Conservation (phyloP, 225 moss, liverwort and hornwort species). For the Climacium dendroides region DNA sequence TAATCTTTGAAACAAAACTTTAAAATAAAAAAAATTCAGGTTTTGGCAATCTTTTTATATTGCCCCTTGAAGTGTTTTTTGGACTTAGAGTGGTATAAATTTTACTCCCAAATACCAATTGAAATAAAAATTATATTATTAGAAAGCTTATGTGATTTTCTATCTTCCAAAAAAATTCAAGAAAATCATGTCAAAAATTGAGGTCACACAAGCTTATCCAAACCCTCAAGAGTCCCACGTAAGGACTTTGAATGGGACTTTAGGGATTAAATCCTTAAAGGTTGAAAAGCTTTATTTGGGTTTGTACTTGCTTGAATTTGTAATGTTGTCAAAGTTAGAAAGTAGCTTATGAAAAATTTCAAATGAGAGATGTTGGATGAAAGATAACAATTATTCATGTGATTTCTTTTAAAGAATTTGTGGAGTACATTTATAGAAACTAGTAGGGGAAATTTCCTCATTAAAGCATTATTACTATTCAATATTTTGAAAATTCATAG, state of each 20-base stretch:
- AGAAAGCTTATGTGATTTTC: neutral
- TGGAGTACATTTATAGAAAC: neutral
- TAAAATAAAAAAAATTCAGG: neutral
- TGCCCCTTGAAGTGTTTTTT: fast-evolving
- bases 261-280: neutral
- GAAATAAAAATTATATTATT: neutral
- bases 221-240: neutral
- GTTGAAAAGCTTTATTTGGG: neutral
- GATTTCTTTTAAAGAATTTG: neutral
- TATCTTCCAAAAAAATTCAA: neutral
- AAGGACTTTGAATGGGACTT: no score
- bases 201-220: neutral
- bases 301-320: neutral
- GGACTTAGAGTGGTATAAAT: no score
- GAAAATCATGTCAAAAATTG: neutral
- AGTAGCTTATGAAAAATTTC: neutral
- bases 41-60: no score
- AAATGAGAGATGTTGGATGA: neutral
- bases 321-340: neutral
- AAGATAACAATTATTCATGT: neutral
- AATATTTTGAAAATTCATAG: neutral
- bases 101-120: no score
- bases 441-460: neutral
- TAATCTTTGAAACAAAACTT: neutral
- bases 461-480: neutral